phyloP scores from a whole-genome alignment of 2,329 filamentous ascomycete genomes.

The Aspergillus hiratsukae region DNA sequence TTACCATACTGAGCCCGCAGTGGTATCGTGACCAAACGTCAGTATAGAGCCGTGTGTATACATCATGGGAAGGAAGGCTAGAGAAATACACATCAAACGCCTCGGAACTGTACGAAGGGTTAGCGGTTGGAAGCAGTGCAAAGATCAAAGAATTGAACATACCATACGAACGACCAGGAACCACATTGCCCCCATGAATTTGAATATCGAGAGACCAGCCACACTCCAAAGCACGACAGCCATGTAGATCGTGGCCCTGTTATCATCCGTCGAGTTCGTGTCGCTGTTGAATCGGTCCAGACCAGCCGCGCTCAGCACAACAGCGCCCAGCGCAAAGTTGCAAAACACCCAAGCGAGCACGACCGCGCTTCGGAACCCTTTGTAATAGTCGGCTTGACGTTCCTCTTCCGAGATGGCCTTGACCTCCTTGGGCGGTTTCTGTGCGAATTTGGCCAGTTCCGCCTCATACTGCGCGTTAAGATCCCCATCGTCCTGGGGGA shows the following conservation, averaged over 20 bases:
- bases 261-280: slow-evolving; percentile 42
- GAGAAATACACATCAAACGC: slow-evolving; percentile 36
- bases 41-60: slow-evolving; percentile 5
- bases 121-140: background rate
- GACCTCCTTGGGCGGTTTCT: slow-evolving; percentile 69
- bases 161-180: slow-evolving; percentile 89
- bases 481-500: slow-evolving; percentile 85
- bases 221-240: slow-evolving; percentile 84
- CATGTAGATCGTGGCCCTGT: slow-evolving; percentile 76
- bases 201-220: slow-evolving; percentile 75
- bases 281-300: slow-evolving; percentile 61
- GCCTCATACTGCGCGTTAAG: slow-evolving; percentile 91
- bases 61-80: background rate
- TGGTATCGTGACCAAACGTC: slow-evolving; percentile 21
- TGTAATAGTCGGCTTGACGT: slow-evolving; percentile 97
- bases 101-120: slow-evolving; percentile 44
- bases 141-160: slow-evolving; percentile 37
- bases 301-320: slow-evolving; percentile 82
- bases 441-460: slow-evolving; percentile 69
- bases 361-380: slow-evolving; percentile 86
- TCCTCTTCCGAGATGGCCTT: slow-evolving; percentile 52
- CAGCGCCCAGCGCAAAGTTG: slow-evolving; percentile 81
- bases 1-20: slow-evolving; percentile 31
- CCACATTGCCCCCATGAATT: slow-evolving; percentile 84
- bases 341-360: slow-evolving; percentile 95